A percentile compares a stretch with the other conserved stretches of the same genome.
Evolutionary conservation across 2,329 filamentous ascomycete species (phyloP).

Genomic region (Trichothecium roseum): DNA sequence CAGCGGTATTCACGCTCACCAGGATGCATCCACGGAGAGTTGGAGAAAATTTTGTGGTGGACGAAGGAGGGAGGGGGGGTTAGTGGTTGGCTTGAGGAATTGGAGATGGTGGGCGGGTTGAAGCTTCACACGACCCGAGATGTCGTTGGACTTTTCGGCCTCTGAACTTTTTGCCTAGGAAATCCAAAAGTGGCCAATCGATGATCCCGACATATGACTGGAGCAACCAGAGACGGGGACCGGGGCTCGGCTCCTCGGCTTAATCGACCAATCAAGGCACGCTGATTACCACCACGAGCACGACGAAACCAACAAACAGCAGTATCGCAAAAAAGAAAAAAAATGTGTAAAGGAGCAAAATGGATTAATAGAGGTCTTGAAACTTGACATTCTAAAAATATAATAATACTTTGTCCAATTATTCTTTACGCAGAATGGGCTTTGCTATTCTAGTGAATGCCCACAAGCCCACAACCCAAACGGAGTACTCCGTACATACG

Average conservation of each 20-base stretch:
- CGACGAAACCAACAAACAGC: too few species aligned
- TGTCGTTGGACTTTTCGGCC: neutral
- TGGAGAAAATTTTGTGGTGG: constrained; percentile 9
- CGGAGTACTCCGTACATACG: too few species aligned
- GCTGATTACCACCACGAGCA: constrained; percentile 7
- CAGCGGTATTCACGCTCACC: constrained; percentile 17
- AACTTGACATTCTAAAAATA: too few species aligned
- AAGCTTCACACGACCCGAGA: constrained; percentile 1
- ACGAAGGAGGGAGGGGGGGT: constrained; percentile 1
- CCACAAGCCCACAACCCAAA: too few species aligned
- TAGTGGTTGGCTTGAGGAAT: too few species aligned
- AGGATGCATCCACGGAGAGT: constrained; percentile 18
- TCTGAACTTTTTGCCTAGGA: neutral
- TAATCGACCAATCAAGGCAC: constrained; percentile 20
- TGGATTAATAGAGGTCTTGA: too few species aligned
- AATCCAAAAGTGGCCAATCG: constrained; percentile 2
- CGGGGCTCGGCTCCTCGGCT: constrained; percentile 24
- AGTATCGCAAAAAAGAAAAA: too few species aligned
- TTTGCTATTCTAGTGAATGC: too few species aligned
- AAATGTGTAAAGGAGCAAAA: too few species aligned
- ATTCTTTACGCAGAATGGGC: too few species aligned
- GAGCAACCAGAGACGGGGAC: constrained; percentile 5
- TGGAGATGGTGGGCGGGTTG: constrained; percentile 12
- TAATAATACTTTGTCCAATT: too few species aligned
- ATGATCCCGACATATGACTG: constrained; percentile 2